phyloP scores from a whole-genome alignment of 257 asterid genomes.

The Catharanthus roseus region DNA sequence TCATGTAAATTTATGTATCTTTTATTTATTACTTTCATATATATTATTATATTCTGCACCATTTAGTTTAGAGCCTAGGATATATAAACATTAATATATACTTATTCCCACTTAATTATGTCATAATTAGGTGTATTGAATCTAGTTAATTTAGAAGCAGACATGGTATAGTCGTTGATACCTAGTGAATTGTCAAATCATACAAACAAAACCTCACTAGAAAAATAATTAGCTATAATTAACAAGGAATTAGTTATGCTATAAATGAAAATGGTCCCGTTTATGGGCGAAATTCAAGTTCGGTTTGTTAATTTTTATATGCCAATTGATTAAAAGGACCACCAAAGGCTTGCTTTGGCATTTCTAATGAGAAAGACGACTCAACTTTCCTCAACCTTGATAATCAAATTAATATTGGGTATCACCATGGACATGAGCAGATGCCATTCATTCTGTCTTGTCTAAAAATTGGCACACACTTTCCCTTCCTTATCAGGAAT shows the following conservation, averaged over 20 bases:
- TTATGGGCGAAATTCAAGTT: background rate
- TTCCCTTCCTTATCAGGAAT: background rate
- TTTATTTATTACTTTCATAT: too few relatives aligned
- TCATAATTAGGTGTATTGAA: background rate
- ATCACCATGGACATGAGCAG: slow-evolving; percentile 26
- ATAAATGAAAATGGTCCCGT: slow-evolving; percentile 1
- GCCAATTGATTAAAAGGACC: slow-evolving; percentile 32
- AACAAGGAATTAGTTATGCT: background rate
- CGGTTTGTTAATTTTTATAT: background rate
- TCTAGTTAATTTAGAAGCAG: background rate
- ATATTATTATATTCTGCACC: too few relatives aligned
- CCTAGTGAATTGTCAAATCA: background rate
- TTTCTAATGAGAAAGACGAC: slow-evolving; percentile 31
- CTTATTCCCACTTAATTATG: background rate
- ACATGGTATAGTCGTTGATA: background rate
- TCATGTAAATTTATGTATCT: too few relatives aligned
- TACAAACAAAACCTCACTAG: background rate
- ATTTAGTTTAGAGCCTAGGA: too few relatives aligned
- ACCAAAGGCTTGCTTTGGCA: slow-evolving; percentile 38
- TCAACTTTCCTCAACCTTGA: slow-evolving; percentile 25
- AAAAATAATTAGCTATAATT: background rate
- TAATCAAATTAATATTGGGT: slow-evolving; percentile 11
- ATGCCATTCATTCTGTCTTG: slow-evolving; percentile 24
- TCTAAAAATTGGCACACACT: slow-evolving; percentile 4
- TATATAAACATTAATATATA: too few relatives aligned